Evolutionary conservation across 805 yeast genomes (phyloP).

Genomic region (Cephaloascus albidus): DNA sequence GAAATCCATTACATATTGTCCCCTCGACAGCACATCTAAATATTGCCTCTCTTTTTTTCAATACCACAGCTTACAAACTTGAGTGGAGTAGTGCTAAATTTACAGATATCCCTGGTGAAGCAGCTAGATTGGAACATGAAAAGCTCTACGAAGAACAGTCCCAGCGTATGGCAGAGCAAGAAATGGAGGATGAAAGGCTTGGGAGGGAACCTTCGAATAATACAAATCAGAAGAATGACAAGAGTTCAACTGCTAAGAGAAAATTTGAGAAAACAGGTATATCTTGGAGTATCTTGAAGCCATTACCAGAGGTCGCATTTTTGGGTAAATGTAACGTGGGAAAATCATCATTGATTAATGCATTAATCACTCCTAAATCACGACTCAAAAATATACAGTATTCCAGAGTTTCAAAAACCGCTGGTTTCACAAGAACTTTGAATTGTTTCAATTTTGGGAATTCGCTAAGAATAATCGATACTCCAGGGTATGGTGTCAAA

Average conservation of each 20-base stretch:
- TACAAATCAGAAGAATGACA: neutral
- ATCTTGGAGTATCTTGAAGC: constrained; percentile 1
- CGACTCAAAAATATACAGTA: constrained; percentile 13
- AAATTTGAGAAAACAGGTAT: neutral
- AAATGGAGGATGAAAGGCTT: constrained; percentile 9
- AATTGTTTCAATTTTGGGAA: constrained; percentile 65
- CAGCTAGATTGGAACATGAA: constrained; percentile 13
- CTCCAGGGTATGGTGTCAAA: constrained; percentile 84
- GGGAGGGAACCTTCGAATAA: neutral
- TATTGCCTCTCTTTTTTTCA: constrained; percentile 28
- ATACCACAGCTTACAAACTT: constrained; percentile 30
- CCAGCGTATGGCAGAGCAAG: constrained; percentile 1
- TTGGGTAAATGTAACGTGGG: constrained; percentile 85
- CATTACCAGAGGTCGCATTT: constrained; percentile 65
- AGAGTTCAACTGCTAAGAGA: constrained; percentile 8
- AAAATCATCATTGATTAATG: constrained; percentile 69
- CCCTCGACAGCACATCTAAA: neutral
- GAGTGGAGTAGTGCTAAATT: constrained; percentile 56
- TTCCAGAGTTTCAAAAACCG: constrained; percentile 42
- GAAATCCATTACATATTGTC: neutral
- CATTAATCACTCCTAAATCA: constrained; percentile 33
- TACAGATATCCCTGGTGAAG: constrained; percentile 49
- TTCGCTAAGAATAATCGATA: constrained; percentile 60
- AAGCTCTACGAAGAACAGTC: constrained; percentile 8
- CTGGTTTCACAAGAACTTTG: constrained; percentile 55